These are phyloP conservation scores for Rhizophagus sp. DNA, from an alignment of 192 early-diverging fungal genomes.

Conservation along the genomic window DNA sequence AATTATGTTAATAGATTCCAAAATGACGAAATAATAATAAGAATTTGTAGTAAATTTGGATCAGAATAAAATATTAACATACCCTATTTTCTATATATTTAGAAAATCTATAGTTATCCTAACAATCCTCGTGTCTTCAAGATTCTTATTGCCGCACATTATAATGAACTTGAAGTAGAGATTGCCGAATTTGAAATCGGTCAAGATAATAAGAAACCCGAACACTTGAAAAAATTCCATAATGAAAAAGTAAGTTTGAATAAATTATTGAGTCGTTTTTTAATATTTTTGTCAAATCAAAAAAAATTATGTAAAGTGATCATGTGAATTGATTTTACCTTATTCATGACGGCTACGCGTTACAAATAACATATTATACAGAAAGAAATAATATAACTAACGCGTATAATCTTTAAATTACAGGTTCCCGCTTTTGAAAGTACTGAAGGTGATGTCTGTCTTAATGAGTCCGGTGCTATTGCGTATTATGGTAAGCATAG, in stretches of 20 bases:
- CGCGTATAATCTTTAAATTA: background rate
- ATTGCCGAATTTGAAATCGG: constrained; percentile 65
- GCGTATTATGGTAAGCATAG: constrained; percentile 79
- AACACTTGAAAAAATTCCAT: constrained; percentile 91
- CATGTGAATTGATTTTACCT: background rate
- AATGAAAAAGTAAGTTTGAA: constrained; percentile 61
- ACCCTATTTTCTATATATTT: background rate
- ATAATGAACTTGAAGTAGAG: constrained; percentile 75
- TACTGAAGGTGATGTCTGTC: constrained; percentile 66
- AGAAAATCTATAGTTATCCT: constrained; percentile 65
- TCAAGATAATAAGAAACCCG: constrained; percentile 75
- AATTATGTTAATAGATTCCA: too few relatives aligned
- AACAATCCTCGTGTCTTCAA: constrained; percentile 71
- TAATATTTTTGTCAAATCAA: background rate
- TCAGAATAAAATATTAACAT: background rate
- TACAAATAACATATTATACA: background rate
- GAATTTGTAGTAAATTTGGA: background rate
- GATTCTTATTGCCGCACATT: constrained; percentile 69
- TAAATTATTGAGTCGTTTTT: too few relatives aligned
- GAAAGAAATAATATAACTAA: background rate
- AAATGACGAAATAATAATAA: too few relatives aligned
- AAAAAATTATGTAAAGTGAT: background rate
- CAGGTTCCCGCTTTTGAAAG: constrained; percentile 84
- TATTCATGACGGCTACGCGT: background rate
- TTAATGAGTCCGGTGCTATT: constrained; percentile 85